These are phyloP conservation scores for Halophytophthora batemanensis DNA, from an alignment of 352 stramenopile species.

Conservation along the genomic window DNA sequence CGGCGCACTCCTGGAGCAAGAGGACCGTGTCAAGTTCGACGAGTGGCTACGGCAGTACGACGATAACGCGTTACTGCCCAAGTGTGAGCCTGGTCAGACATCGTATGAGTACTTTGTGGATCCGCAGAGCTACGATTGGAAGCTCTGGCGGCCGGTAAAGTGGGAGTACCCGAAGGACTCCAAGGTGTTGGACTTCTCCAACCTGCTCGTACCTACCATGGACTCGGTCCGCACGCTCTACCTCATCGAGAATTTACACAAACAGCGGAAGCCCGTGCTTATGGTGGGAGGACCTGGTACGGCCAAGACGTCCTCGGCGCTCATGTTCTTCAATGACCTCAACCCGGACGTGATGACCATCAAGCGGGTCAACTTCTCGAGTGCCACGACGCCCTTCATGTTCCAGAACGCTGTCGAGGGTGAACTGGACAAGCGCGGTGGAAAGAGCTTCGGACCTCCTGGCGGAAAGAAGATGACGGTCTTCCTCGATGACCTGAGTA, in stretches of 20 bases:
- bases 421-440: constrained; percentile 97
- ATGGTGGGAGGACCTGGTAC: constrained; percentile 97
- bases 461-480: constrained; percentile 99
- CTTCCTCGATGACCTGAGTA: constrained; percentile 98
- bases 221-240: constrained; percentile 96
- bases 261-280: constrained; percentile 93
- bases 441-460: constrained; percentile 97
- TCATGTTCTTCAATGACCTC: constrained; percentile 97
- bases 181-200: constrained; percentile 96
- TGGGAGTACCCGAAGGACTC: constrained; percentile 95
- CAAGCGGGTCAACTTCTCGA: constrained; percentile 98
- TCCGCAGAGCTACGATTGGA: constrained; percentile 92
- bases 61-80: constrained; percentile 89
- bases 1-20: constrained; percentile 94
- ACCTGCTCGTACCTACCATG: constrained; percentile 98
- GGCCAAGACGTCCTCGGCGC: constrained; percentile 96
- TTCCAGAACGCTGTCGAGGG: constrained; percentile 97
- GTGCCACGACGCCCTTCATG: constrained; percentile 96
- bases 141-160: constrained; percentile 92
- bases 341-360: constrained; percentile 94
- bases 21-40: constrained; percentile 96
- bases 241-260: constrained; percentile 89
- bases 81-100: constrained; percentile 85
- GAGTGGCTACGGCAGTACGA: constrained; percentile 93
- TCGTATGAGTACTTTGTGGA: constrained; percentile 95